Base-by-base conservation (phyloP, 305 asterid species). In the Fraxinus paxiana region DNA sequence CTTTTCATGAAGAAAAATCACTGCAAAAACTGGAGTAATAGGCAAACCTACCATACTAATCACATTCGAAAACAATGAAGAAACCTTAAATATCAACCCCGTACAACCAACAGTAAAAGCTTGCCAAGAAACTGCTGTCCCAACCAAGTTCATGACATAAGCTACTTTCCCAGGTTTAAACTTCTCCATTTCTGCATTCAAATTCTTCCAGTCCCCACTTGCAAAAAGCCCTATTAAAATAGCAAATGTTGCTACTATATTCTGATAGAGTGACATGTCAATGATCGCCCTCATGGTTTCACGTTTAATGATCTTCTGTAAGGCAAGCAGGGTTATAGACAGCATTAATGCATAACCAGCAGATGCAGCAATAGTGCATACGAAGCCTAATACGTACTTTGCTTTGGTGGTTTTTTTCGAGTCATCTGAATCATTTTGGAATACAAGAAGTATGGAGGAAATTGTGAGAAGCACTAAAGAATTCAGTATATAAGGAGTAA, bases 401-500 rank as follows among this genome's bases (percentile, higher is more conserved):
- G 28, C 35, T 17, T 37, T 79, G 0, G 79, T 17, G 24, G 38
- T 33, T 30, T 81, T 43, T 0, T 38, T 22, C 73, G 35, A 65
- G 17, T 48, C 37, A 2, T 34, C 80, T 0, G 80, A 7, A 30
- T 86, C 92, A 0, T 82, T 77, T 4, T 90, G 88, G 81, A 92
- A 85, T 0, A 91, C 93, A 12, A 91, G 92, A 35, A 92, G 88
- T 0, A 83, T 12, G 7, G 97, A 87, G 43, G 97, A 92, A 15
- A 90, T 43, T 0, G 96, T 90, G 69, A 92, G 90, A 63, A 92
- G 82, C 0, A 93, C 88, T 1, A 92, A 46, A 0, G 92, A 91
- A 20, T 94, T 94, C 1, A 89, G 20, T 22, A 92, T 91, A 79
- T 70, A 89, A 4, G 94, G 90, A n/a, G 95, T 92, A 80, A 94